These are phyloP conservation scores for Debaryomyces nepalensis DNA, from an alignment of 1,139 yeast genomes.

Conservation along the genomic window DNA sequence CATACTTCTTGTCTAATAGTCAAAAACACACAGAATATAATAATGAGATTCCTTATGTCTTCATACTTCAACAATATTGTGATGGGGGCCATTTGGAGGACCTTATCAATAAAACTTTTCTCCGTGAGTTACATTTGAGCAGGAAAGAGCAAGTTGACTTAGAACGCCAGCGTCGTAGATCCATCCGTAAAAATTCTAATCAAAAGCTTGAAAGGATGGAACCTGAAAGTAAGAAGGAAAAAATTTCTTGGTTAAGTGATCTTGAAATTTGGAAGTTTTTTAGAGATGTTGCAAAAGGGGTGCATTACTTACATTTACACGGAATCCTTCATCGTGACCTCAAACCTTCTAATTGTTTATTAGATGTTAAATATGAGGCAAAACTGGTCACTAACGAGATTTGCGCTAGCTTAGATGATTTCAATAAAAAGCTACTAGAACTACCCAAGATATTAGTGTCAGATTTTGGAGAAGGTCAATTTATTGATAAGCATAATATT, in stretches of 20 bases:
- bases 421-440: conserved; percentile 29
- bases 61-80: conserved; percentile 83
- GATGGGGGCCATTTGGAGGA: conserved; percentile 87
- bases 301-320: conserved; percentile 68
- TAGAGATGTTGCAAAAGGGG: conserved; percentile 69
- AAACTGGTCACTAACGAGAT: conserved; percentile 16
- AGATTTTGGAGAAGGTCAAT: conserved; percentile 89
- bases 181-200: conserved; percentile 13
- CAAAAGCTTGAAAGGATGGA: background rate
- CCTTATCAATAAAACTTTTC: conserved; percentile 47
- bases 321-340: conserved; percentile 85
- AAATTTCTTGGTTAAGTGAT: conserved; percentile 32
- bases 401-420: conserved; percentile 18
- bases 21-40: conserved; percentile 18
- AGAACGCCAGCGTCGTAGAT: conserved; percentile 30
- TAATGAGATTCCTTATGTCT: conserved; percentile 71
- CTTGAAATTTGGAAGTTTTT: conserved; percentile 64
- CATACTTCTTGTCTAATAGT: conserved; percentile 30
- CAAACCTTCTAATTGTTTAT: conserved; percentile 84
- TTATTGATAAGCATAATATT: conserved; percentile 50
- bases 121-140: conserved; percentile 26
- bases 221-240: conserved; percentile 21
- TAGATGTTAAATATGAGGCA: conserved; percentile 43
- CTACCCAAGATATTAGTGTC: conserved; percentile 78
- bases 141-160: conserved; percentile 34